Evolutionary conservation across 768 basidiomycete genomes (phyloP), one percentile per base, ranked within the genome.

Genomic region (Pleurotus tuoliensis): DNA sequence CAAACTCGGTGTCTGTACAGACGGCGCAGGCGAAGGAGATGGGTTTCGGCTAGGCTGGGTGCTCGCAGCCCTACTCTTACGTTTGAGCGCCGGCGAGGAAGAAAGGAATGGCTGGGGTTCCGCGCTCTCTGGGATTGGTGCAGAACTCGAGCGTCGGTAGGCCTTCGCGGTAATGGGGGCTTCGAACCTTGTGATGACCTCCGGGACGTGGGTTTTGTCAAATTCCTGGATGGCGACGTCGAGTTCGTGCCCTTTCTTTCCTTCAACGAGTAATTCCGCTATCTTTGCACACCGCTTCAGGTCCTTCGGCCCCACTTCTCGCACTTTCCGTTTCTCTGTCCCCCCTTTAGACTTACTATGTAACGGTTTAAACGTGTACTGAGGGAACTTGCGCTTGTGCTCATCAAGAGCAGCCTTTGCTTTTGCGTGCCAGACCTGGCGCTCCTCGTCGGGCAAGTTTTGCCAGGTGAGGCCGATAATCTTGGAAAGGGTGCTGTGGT

Each of bases 381-480:
- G 76, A 18, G 90, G 89, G 72, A 82, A 90, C 69, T 80, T 82
- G 63, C 81, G 82, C 70, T 82, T 85, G 68, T 91, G 89, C 62
- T 89, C 89, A 47, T 84, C 87, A 47, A 82, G 80, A 0, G 86
- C 87, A 41, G 76, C 73, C 73, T 85, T 86, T 15, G 90, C 90
- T 69, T 89, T 88, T 51, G 74, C 73, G 62, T 90, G 85, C 90
- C 90, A 92, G 48, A 87, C 71, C 69, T 87, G 80, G 8, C 87
- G 82, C 66, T 92, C 87, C n/a, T 83, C 82, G 57, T 85, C 78
- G 1, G 88, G 82, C 58, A 92, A 80, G 56, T 81, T 86, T 70
- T 88, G 83, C 90, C 90, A 92, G 30, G 88, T 89, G 58, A 90
- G 74, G 20, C 90, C 90, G 58, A 91, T 88, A 65, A 90, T 92